These are phyloP conservation scores for Hyphopichia wangnamkhiaoensis DNA, from an alignment of 1,139 yeast genomes.

Conservation along the genomic window DNA sequence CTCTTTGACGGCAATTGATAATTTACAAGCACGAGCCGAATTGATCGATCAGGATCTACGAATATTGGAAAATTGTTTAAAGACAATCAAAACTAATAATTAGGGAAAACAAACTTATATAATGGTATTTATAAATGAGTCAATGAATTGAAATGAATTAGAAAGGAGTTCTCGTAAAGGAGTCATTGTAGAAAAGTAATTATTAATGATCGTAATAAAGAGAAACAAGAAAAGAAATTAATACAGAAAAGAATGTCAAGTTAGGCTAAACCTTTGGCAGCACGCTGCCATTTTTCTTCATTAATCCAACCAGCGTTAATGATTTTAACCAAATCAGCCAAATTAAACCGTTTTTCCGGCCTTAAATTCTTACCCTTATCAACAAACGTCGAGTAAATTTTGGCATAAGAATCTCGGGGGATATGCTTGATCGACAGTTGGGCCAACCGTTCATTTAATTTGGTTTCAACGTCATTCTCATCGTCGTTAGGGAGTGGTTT, in stretches of 20 bases:
- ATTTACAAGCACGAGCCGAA: constrained; percentile 44
- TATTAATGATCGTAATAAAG: no score
- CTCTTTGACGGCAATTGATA: constrained; percentile 25
- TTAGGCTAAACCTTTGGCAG: constrained; percentile 46
- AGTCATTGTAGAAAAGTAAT: no score
- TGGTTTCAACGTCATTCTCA: constrained; percentile 19
- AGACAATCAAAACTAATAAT: constrained; percentile 15
- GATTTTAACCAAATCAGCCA: constrained; percentile 58
- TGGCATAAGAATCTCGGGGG: constrained; percentile 51
- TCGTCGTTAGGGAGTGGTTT: constrained; percentile 12
- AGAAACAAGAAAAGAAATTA: neutral
- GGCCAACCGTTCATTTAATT: constrained; percentile 17
- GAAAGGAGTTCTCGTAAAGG: no score
- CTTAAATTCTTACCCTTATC: constrained; percentile 58
- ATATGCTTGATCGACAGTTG: constrained; percentile 38
- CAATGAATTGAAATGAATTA: neutral
- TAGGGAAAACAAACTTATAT: neutral
- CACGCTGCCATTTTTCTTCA: constrained; percentile 63
- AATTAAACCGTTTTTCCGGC: constrained; percentile 51
- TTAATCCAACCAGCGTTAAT: constrained; percentile 73
- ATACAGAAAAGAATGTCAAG: neutral
- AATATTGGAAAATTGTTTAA: constrained; percentile 42
- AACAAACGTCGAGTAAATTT: constrained; percentile 58
- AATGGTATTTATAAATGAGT: no score
- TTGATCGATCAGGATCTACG: constrained; percentile 48